Conservation (phyloP, 768 basidiomycete species). For the Serendipita sp. region DNA sequence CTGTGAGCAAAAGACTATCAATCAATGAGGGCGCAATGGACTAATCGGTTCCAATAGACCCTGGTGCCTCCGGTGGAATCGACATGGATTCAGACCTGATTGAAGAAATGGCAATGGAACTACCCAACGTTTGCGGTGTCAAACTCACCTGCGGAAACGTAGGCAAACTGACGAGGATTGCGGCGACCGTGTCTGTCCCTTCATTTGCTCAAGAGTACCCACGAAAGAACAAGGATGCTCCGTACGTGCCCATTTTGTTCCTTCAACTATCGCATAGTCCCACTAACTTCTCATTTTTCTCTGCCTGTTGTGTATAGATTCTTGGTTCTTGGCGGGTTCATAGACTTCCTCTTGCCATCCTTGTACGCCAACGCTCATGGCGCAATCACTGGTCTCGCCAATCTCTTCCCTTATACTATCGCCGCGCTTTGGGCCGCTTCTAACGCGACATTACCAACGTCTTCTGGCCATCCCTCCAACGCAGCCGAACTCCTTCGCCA, state of each 20-base stretch:
- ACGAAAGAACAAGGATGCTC: conserved; percentile 45
- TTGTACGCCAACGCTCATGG: conserved; percentile 62
- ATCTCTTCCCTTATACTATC: conserved; percentile 45
- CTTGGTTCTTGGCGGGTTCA: conserved; percentile 71
- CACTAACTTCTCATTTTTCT: not conserved
- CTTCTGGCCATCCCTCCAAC: conserved; percentile 20
- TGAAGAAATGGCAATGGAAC: conserved; percentile 56
- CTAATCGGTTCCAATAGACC: conserved; percentile 31
- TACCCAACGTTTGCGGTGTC: conserved; percentile 66
- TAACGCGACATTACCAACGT: conserved; percentile 30
- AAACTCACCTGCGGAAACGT: conserved; percentile 93
- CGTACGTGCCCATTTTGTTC: conserved; percentile 15
- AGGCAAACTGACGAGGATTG: conserved; percentile 77
- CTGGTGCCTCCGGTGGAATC: conserved; percentile 75
- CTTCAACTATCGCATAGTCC: not conserved
- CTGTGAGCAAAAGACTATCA: conserved; percentile 30
- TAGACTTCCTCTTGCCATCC: conserved; percentile 67
- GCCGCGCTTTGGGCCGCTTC: conserved; percentile 47
- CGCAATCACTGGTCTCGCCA: conserved; percentile 80
- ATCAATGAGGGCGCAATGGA: not conserved
- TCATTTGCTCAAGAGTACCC: conserved; percentile 44
- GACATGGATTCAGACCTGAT: conserved; percentile 85
- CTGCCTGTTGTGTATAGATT: conserved; percentile 24
- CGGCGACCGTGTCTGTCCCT: conserved; percentile 42
- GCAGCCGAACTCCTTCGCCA: conserved; percentile 35